Evolutionary conservation across 495 filamentous ascomycete species (phyloP).

Genomic region (Penicillium goetzii): DNA sequence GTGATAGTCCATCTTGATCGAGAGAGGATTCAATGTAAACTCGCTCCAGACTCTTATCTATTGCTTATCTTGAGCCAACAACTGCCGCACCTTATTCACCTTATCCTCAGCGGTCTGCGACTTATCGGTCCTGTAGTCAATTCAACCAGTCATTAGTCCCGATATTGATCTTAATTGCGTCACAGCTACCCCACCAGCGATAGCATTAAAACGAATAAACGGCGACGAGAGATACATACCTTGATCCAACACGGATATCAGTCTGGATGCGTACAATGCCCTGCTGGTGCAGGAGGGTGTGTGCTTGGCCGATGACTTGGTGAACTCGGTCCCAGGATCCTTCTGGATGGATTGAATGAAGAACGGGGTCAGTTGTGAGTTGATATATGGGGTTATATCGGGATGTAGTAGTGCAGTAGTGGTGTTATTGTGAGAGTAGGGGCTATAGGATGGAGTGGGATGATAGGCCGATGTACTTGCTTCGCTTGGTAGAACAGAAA

Average conservation of each 20-base stretch:
- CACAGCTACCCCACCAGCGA: background rate
- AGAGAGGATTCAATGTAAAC: background rate
- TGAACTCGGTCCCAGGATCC: conserved; percentile 91
- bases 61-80: conserved; percentile 51
- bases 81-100: conserved; percentile 62
- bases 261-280: conserved; percentile 85
- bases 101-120: conserved; percentile 68
- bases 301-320: conserved; percentile 86
- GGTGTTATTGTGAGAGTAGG: no score
- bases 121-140: conserved; percentile 63
- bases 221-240: conserved; percentile 52
- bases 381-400: no score
- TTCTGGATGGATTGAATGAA: conserved; percentile 55
- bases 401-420: no score
- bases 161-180: background rate
- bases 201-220: background rate
- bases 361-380: no score
- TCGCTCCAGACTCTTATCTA: background rate
- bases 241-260: conserved; percentile 84
- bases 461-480: background rate
- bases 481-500: background rate
- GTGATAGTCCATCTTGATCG: background rate
- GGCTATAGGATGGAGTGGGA: no score
- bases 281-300: conserved; percentile 78
- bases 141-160: conserved; percentile 21